Percentiles rank a stretch among this genome's conserved stretches.
Evolutionary conservation across 2,329 filamentous ascomycete genomes (phyloP).

Genomic region (Cladobotryum protrusum): DNA sequence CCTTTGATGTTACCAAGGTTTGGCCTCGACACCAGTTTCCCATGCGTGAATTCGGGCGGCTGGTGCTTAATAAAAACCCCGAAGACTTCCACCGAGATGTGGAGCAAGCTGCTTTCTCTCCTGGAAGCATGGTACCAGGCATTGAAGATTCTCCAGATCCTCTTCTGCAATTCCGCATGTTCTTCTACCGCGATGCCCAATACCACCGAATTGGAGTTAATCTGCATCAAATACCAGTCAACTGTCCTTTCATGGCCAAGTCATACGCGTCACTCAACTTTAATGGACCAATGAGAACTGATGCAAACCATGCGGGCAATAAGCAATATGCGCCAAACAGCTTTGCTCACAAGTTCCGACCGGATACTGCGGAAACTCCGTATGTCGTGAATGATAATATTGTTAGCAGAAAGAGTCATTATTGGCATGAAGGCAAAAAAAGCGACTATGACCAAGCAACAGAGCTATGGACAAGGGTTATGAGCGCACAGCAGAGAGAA

Average conservation of each 20-base stretch:
- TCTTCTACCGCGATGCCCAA: slow-evolving; percentile 43
- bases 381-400: too few relatives aligned
- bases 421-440: too few relatives aligned
- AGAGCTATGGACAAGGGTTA: too few relatives aligned
- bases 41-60: slow-evolving; percentile 57
- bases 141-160: slow-evolving; percentile 41
- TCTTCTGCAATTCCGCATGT: slow-evolving; percentile 42
- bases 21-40: slow-evolving; percentile 63
- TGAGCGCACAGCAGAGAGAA: too few relatives aligned
- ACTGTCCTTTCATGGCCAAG: slow-evolving; percentile 12
- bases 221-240: slow-evolving; percentile 40
- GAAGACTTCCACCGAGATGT: slow-evolving; percentile 46
- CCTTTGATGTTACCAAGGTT: slow-evolving; percentile 63
- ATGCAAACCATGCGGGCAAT: too few relatives aligned
- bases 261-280: too few relatives aligned
- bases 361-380: too few relatives aligned
- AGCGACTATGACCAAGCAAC: too few relatives aligned
- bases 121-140: slow-evolving; percentile 43
- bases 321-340: too few relatives aligned
- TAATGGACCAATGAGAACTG: too few relatives aligned
- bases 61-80: slow-evolving; percentile 61
- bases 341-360: too few relatives aligned
- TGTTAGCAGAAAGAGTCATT: too few relatives aligned
- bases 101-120: slow-evolving; percentile 47
- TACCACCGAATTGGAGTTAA: slow-evolving; percentile 46